Base-by-base conservation (phyloP, 768 basidiomycete genomes). In the Agaricus bisporus region DNA sequence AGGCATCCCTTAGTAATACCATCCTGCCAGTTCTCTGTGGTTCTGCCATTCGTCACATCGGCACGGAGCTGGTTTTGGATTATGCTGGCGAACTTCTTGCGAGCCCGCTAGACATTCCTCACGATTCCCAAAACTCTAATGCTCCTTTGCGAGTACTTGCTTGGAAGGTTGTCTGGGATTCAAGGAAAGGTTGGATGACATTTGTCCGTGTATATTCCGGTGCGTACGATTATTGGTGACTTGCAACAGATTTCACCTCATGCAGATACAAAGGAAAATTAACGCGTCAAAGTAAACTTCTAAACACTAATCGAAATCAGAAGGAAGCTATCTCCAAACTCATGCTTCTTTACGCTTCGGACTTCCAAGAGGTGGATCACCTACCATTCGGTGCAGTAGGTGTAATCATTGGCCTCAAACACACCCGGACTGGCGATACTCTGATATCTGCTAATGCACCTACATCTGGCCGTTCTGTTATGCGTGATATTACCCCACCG, bases 151-250 rank as follows among this genome's bases (percentile, higher is more conserved):
- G 79, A 35, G 66, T 85, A 58, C 72, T 94, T 25, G 91, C 88
- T 2, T 94, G 92, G 91, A 94, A 94, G 64, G 91, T 94, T 18
- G 76, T 73, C 28, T 92, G 90, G 91, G 90, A 94, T 62, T 83
- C 82, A 54, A 80, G 77, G 60, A 68, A 71, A 52, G 91, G 91
- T 20, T 94, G 91, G 91, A 91, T 94, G 90, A 93, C 91, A 1
- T 94, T 91, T 64, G 85, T 94, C 37, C 77, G 91, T 22, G 80
- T 94, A 17, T 94, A 94, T 66, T 91, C 91, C 49, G 91, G 91
- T 89, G 64, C 56, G 73, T 66, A 26, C 36, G 15, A 18, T 11
- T 20, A 12, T 22, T 36, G n/a, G 32, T n/a, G 55, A 50, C 55
- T 39, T 8, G 11, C 39, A 22, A 20, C 10, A 47, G 9, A 17